Evolutionary conservation across 73 alveolate genomes (phyloP).

Genomic region (Tetrahymena elliotti): DNA sequence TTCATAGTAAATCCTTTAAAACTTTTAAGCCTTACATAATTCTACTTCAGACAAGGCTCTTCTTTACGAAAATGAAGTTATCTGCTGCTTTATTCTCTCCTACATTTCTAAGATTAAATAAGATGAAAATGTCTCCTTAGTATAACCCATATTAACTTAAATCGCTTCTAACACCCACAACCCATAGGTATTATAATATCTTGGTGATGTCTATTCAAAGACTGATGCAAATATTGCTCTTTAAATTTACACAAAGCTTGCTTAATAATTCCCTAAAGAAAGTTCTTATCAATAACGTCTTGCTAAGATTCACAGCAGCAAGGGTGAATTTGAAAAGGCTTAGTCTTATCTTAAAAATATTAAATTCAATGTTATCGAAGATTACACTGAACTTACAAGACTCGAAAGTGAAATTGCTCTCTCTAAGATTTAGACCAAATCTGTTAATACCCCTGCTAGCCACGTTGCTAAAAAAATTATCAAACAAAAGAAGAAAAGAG

Average conservation of each 20-base stretch:
- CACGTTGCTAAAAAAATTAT: slow-evolving; percentile 10
- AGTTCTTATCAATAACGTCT: background rate
- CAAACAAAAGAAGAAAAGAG: slow-evolving; percentile 59
- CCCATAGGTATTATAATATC: background rate
- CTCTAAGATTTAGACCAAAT: background rate
- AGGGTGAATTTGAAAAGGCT: background rate
- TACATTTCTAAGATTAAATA: background rate
- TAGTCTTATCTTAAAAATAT: background rate
- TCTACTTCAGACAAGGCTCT: background rate
- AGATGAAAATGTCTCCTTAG: background rate
- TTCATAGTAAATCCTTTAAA: background rate
- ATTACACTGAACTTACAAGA: background rate
- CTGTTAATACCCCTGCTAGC: background rate
- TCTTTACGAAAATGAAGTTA: background rate
- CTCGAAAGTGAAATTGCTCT: background rate
- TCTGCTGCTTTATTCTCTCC: background rate
- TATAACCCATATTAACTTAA: background rate
- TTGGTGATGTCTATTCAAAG: background rate
- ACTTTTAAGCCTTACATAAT: background rate
- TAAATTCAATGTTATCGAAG: background rate
- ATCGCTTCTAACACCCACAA: background rate
- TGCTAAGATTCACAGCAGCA: background rate
- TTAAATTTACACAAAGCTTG: background rate
- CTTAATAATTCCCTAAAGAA: background rate
- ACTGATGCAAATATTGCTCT: background rate